phyloP scores from a whole-genome alignment of 371 early-diverging fungal species.

The Apophysomyces ossiformis region DNA sequence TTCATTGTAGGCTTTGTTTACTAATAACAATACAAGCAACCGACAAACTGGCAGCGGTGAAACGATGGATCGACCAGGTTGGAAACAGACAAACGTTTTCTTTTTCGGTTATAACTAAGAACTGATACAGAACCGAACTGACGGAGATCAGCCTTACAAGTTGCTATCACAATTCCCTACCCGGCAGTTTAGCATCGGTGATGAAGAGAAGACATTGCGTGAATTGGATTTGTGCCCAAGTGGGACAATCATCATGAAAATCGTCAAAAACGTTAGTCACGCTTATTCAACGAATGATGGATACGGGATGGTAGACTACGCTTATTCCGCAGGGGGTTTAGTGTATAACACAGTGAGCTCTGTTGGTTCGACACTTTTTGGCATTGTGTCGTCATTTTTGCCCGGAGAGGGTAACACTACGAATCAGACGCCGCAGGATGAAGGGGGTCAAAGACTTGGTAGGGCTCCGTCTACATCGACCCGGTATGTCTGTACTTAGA shows the following conservation, averaged over 20 bases:
- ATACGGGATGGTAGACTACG: constrained; percentile 26
- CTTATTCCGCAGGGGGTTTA: constrained; percentile 28
- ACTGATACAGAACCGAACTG: constrained; percentile 33
- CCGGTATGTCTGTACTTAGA: not conserved
- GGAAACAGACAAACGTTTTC: not conserved
- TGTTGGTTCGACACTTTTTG: constrained; percentile 25
- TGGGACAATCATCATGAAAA: constrained; percentile 61
- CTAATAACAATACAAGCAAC: constrained; percentile 23
- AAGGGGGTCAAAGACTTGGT: constrained; percentile 13
- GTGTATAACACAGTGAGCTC: constrained; percentile 33
- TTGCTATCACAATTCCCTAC: constrained; percentile 51
- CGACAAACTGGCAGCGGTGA: constrained; percentile 36
- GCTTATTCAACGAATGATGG: constrained; percentile 26
- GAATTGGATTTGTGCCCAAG: constrained; percentile 60
- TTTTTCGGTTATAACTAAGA: not conserved
- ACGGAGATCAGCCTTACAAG: constrained; percentile 45
- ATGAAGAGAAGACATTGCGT: constrained; percentile 43
- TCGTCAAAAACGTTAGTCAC: constrained; percentile 31
- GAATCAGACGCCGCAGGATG: constrained; percentile 14
- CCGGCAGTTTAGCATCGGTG: constrained; percentile 45
- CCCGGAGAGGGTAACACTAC: constrained; percentile 11
- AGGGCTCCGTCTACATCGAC: not conserved
- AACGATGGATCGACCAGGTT: constrained; percentile 47
- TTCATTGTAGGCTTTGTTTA: not conserved
- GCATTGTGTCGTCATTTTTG: constrained; percentile 29